Evolutionary conservation across 805 yeast species (phyloP).

Genomic region (Dipodascus geniculatus): DNA sequence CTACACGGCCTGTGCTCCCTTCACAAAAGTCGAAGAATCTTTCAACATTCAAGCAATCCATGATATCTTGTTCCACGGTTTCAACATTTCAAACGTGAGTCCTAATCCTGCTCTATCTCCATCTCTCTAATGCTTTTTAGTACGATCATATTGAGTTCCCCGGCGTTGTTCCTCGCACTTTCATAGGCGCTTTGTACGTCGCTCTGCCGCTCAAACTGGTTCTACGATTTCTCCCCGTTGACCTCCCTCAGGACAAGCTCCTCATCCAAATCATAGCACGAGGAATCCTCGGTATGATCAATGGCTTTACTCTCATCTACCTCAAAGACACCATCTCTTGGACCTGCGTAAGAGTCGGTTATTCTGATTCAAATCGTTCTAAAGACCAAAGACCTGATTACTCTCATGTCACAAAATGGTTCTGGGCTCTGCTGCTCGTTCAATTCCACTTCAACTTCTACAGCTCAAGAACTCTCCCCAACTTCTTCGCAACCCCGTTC

Average conservation of each 20-base stretch:
- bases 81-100: conserved; percentile 20
- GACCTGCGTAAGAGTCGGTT: conserved; percentile 2
- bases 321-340: conserved; percentile 33
- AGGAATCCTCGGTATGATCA: conserved; percentile 48
- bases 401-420: conserved; percentile 34
- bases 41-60: conserved; percentile 84
- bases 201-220: conserved; percentile 32
- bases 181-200: conserved; percentile 54
- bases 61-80: conserved; percentile 61
- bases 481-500: conserved; percentile 64
- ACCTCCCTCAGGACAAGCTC: conserved; percentile 28
- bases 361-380: conserved; percentile 16
- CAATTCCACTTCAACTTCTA: conserved; percentile 79
- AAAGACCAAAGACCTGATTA: not conserved
- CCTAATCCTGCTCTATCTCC: not conserved
- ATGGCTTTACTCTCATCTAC: conserved; percentile 39
- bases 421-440: conserved; percentile 40
- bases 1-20: conserved; percentile 56
- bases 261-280: conserved; percentile 46
- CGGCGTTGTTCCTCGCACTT: conserved; percentile 82
- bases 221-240: conserved; percentile 7
- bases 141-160: conserved; percentile 77
- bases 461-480: conserved; percentile 80
- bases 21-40: conserved; percentile 88
- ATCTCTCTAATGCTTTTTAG: conserved; percentile 11